Percentiles rank a stretch among this genome's conserved stretches.
Conservation (phyloP, 805 yeast species). For the Metschnikowia drakensbergensis region DNA sequence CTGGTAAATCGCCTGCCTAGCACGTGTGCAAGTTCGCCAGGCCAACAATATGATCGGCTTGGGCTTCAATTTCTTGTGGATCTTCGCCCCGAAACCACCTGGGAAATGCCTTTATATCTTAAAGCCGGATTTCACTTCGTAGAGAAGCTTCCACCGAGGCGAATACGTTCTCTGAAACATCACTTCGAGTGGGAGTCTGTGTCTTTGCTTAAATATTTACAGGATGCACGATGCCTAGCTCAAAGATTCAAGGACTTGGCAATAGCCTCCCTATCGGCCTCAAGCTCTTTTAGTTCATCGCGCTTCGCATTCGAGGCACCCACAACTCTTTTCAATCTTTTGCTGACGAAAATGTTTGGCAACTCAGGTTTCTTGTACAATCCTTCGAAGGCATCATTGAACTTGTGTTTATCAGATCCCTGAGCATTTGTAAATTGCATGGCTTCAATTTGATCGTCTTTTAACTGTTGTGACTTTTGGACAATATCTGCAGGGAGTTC, state of each 20-base stretch:
- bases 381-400: slow-evolving; percentile 74
- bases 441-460: slow-evolving; percentile 48
- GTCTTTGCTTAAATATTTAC: not conserved
- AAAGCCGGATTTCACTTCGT: not conserved
- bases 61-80: not conserved
- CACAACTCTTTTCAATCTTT: slow-evolving; percentile 24
- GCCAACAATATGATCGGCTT: not conserved
- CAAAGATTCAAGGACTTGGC: slow-evolving; percentile 29
- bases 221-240: not conserved
- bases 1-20: not conserved
- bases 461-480: slow-evolving; percentile 34
- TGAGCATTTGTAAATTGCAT: slow-evolving; percentile 46
- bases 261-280: slow-evolving; percentile 29
- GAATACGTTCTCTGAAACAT: not conserved
- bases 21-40: not conserved
- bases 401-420: slow-evolving; percentile 69
- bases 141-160: not conserved
- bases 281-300: slow-evolving; percentile 21
- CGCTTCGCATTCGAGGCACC: slow-evolving; percentile 18
- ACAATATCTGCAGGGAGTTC: slow-evolving; percentile 40
- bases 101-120: not conserved
- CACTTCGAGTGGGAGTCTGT: not conserved
- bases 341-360: slow-evolving; percentile 39
- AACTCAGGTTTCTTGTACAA: slow-evolving; percentile 44
- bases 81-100: not conserved